Conservation (phyloP, 2,329 filamentous ascomycete genomes). For the Penicillium concentricum region DNA sequence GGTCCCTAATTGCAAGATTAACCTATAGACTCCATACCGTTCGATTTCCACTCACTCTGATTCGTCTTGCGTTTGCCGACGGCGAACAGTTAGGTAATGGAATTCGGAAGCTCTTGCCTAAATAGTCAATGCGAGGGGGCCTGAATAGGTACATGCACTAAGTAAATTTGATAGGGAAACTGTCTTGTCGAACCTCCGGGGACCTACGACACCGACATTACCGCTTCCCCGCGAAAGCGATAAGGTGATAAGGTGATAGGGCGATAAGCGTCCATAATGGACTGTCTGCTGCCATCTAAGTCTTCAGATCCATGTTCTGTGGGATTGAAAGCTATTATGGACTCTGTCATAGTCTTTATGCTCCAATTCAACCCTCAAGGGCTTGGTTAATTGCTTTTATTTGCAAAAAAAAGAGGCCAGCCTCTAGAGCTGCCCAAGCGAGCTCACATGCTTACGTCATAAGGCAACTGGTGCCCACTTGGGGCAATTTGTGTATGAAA, state of each 20-base stretch:
- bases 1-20: constrained; percentile 9
- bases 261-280: neutral
- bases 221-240: constrained; percentile 2
- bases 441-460: neutral
- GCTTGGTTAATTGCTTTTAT: neutral
- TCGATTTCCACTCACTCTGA: neutral
- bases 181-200: neutral
- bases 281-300: neutral
- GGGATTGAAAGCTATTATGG: neutral
- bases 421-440: neutral
- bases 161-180: neutral
- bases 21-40: neutral
- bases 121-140: neutral
- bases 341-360: neutral
- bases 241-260: constrained; percentile 1
- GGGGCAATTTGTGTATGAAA: neutral
- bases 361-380: neutral
- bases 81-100: constrained; percentile 13
- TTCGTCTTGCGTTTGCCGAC: neutral
- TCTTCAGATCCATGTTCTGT: neutral
- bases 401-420: neutral
- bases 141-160: neutral
- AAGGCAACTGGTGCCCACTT: neutral
- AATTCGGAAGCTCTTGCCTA: neutral
- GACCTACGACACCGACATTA: neutral